Base-by-base conservation (phyloP, 352 stramenopile genomes). In the Globisporangium sylvaticum region DNA sequence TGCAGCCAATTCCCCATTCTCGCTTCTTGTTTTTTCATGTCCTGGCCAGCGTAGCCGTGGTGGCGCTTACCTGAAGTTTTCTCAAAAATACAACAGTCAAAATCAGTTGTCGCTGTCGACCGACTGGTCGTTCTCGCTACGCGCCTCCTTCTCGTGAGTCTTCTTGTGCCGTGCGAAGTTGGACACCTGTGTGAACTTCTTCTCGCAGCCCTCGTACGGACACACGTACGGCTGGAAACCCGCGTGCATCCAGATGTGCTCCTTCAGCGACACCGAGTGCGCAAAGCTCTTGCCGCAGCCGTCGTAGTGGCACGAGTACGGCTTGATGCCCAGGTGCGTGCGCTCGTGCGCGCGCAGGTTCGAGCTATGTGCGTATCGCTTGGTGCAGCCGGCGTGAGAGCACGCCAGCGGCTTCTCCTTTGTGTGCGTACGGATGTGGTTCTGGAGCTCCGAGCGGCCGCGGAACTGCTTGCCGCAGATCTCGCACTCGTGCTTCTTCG, bases 191-290 rank as follows among this genome's bases (percentile, higher is more conserved):
- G 89, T 95, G 53, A 97, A 97, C 60, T 88, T 89, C 75, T 97
- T 97, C 64, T 90, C 79, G 59, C 91, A 97, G 52, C 84, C 88
- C 61, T 91, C 81, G 52, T 91, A 96, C 31, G 86, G 90, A 87
- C 91, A 97, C 64, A 95, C 84, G 73, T 96, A 97, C 27, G 91
- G 91, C 72, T 97, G 89, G 69, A 96, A 90, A 31, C 88, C 89
- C 0, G 86, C 89, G 67, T 97, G 91, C 77, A 95, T 96, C 81
- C 90, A 94, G 46, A 97, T 96, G 75, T 97, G 91, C 67, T 96
- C 93, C 65, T 94, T 96, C 18, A 97, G 74, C 57, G 92, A 97
- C 48, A 94, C 91, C 25, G 85, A 96, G 73, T 96, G 89, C 15
- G 89, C 89, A 60, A 97, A 97, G 39, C 77, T 90, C 78, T 96